phyloP scores from a whole-genome alignment of 75 land plant genomes.

The Pinus taeda region DNA sequence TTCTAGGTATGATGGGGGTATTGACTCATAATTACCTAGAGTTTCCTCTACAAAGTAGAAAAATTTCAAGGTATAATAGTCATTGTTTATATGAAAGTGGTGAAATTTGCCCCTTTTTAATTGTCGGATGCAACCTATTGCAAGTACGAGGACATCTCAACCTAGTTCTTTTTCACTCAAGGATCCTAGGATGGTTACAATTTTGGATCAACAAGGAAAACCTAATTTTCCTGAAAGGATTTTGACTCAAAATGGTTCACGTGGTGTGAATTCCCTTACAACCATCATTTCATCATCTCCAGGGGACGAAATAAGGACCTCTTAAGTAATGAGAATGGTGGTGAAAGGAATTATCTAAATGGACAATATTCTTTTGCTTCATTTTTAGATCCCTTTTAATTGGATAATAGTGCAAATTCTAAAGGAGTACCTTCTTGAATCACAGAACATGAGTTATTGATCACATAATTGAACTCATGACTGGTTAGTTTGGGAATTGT shows the following conservation, averaged over 20 bases:
- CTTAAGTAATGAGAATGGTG: background rate
- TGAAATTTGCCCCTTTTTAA: constrained; percentile 15
- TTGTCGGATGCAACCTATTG: background rate
- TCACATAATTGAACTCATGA: constrained; percentile 74
- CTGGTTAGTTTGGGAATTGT: constrained; percentile 79
- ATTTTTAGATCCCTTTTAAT: background rate
- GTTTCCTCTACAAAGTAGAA: constrained; percentile 10
- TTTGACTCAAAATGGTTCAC: constrained; percentile 9
- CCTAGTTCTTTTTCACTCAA: background rate
- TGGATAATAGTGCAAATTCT: constrained; percentile 15
- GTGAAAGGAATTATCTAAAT: background rate
- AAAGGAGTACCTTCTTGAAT: constrained; percentile 4
- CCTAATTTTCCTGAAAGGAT: constrained; percentile 26
- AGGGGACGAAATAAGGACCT: background rate
- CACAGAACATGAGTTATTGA: constrained; percentile 25
- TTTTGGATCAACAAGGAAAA: constrained; percentile 14
- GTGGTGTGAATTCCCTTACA: background rate
- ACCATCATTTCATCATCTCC: background rate
- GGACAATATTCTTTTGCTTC: constrained; percentile 5
- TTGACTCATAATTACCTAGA: constrained; percentile 3
- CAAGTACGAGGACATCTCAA: background rate
- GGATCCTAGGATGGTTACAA: background rate
- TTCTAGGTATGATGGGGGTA: background rate
- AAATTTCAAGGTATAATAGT: no score
- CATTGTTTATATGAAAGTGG: no score